Conservation (phyloP, 768 basidiomycete species). For the Lactarius tabidus region DNA sequence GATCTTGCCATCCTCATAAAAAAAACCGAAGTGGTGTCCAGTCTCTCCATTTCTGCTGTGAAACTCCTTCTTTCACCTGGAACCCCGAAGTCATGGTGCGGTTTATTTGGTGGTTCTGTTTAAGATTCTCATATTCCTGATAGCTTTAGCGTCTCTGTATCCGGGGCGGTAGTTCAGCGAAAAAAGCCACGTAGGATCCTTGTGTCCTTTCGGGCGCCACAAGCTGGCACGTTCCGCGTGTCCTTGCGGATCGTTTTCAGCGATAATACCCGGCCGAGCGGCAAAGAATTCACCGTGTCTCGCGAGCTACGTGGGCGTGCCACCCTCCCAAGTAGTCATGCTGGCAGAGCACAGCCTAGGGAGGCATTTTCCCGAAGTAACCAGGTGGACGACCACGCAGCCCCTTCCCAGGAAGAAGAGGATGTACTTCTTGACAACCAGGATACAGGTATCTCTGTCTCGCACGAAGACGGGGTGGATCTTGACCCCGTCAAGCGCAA, state of each 20-base stretch:
- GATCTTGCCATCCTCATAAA: neutral
- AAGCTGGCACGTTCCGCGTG: neutral
- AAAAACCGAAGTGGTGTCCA: neutral
- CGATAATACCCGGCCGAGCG: neutral
- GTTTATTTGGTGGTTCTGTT: neutral
- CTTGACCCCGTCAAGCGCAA: slow-evolving; percentile 47
- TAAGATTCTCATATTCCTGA: neutral
- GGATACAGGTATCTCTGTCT: slow-evolving; percentile 40
- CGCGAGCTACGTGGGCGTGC: slow-evolving; percentile 9
- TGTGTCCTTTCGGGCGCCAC: slow-evolving; percentile 9
- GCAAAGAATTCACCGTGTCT: neutral
- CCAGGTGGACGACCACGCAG: neutral
- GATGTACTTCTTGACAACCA: slow-evolving; percentile 40
- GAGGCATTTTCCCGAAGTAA: neutral
- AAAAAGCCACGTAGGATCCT: neutral
- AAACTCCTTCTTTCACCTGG: neutral
- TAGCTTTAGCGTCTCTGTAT: slow-evolving; percentile 4
- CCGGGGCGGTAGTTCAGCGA: neutral
- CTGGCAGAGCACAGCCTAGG: neutral
- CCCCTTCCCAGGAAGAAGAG: neutral
- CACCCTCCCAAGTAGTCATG: neutral
- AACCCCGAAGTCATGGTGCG: slow-evolving; percentile 7
- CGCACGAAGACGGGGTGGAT: slow-evolving; percentile 38
- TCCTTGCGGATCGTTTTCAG: neutral
- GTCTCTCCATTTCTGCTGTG: neutral